These are phyloP conservation scores for Aspergillus conjunctus DNA, from an alignment of 495 filamentous ascomycete genomes.

Conservation along the genomic window DNA sequence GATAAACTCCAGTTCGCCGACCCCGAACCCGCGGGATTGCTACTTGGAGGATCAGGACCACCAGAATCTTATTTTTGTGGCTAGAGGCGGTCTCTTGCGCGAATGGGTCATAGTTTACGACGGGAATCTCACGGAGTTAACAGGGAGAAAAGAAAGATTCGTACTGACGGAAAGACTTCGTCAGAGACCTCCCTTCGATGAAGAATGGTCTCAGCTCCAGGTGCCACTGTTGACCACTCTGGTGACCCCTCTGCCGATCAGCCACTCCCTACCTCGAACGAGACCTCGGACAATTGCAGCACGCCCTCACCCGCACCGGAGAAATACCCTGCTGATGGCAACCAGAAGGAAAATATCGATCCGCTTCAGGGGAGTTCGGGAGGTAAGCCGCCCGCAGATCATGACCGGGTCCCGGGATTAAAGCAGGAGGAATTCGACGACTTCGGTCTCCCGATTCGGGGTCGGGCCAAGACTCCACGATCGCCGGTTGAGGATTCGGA, in stretches of 20 bases:
- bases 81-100: slow-evolving; percentile 17
- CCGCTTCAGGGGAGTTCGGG: slow-evolving; percentile 7
- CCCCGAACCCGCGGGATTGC: not conserved
- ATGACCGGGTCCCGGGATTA: slow-evolving; percentile 3
- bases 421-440: slow-evolving; percentile 39
- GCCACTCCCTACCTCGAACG: slow-evolving; percentile 7
- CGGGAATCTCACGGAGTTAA: slow-evolving; percentile 23
- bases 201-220: slow-evolving; percentile 30
- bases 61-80: not conserved
- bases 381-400: slow-evolving; percentile 13
- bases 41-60: not conserved
- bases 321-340: slow-evolving; percentile 9
- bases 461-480: slow-evolving; percentile 25
- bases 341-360: slow-evolving; percentile 27
- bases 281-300: slow-evolving; percentile 8
- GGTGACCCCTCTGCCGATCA: slow-evolving; percentile 28
- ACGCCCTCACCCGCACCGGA: slow-evolving; percentile 6
- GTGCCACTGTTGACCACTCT: slow-evolving; percentile 27
- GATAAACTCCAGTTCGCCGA: not conserved
- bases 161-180: not conserved
- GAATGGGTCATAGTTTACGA: slow-evolving; percentile 25
- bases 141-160: slow-evolving; percentile 13
- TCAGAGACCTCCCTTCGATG: slow-evolving; percentile 22
- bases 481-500: slow-evolving; percentile 24
- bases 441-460: slow-evolving; percentile 49